These are phyloP conservation scores for Mrakia gelida DNA, from an alignment of 768 basidiomycete species.

Conservation along the genomic window DNA sequence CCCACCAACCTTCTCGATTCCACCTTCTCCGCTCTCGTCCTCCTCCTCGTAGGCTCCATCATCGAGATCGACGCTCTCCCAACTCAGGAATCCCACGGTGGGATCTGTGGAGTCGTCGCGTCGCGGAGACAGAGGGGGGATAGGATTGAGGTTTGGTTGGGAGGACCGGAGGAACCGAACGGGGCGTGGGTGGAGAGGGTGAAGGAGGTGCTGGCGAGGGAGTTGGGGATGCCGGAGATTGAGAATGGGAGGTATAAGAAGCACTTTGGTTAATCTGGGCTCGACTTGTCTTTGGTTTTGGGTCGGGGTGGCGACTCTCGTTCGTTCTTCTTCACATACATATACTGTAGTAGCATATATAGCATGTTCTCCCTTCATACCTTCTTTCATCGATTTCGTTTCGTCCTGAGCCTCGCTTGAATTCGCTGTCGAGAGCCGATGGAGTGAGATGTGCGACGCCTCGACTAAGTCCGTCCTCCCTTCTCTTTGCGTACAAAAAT, in stretches of 20 bases:
- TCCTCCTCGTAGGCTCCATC: conserved; percentile 26
- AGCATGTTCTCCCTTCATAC: too few species aligned
- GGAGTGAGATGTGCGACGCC: too few species aligned
- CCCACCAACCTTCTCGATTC: conserved; percentile 8
- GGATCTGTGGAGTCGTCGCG: conserved; percentile 24
- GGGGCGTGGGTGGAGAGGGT: conserved; percentile 11
- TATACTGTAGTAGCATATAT: too few species aligned
- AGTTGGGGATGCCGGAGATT: neutral
- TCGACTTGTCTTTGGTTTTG: too few species aligned
- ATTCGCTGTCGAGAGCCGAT: too few species aligned
- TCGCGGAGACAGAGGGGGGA: conserved; percentile 14
- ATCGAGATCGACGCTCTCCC: conserved; percentile 23
- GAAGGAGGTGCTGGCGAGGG: conserved; percentile 18
- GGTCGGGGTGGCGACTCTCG: too few species aligned
- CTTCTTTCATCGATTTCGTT: too few species aligned
- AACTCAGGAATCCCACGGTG: conserved; percentile 6
- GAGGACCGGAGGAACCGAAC: conserved; percentile 11
- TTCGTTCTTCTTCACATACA: too few species aligned
- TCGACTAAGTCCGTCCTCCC: too few species aligned
- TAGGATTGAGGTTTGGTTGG: conserved; percentile 25
- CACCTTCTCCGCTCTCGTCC: conserved; percentile 17
- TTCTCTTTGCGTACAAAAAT: too few species aligned
- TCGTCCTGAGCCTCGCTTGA: too few species aligned
- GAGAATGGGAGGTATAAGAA: conserved; percentile 14
- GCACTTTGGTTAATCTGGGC: conserved; percentile 2